Evolutionary conservation across 2,329 filamentous ascomycete species (phyloP), one percentile per base, ranked within the genome.

Genomic region (Podosphaera xanthii): DNA sequence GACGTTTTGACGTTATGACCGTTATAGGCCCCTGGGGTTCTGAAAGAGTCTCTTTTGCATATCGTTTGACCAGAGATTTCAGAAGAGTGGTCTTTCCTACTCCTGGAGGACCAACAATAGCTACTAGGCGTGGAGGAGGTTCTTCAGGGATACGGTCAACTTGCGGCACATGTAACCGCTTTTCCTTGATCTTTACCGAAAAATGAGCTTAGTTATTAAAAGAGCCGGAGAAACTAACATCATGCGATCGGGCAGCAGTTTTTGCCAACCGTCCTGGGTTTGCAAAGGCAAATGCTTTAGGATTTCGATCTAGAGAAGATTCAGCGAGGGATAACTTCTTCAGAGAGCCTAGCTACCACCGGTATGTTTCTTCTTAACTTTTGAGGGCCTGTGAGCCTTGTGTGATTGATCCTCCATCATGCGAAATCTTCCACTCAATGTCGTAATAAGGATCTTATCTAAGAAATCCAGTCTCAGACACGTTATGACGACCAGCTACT

Each of bases 121-220:
- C 83, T 66, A 97, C 91, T 60, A 98, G 82, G 61, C 94, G 82
- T 60, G 92, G 92, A 34, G 92, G 90, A 14, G 92, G 86, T 74
- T 97, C 92, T 72, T 97, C 91, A 64, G 92, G 91, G 35, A 97
- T 77, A 65, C 94, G 84, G 76, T 98, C 92, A 73, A 97, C 86
- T 70, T 95, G 85, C 52, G 92, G 92, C 22, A 98, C 92, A 77
- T 98, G 94, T 46, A 97, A 78, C 61, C 91, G 82, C 73, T 94
- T 96, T 73, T 98, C 94, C 77, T 88, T 92, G 72, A 95, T 83
- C 85, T 90, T 58, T 8, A 52, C n/a, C 10, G 40, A 44, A 8
- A 14, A 44, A 44, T 44, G n/a, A 44, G 40, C 40, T 44, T 44
- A 44, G 40, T 44, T 44, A 44, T 14, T 4, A 44, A 14, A 44